Evolutionary conservation across 495 filamentous ascomycete species (phyloP), one percentile per base, ranked within the genome.

Genomic region (Hyaloscypha variabilis): DNA sequence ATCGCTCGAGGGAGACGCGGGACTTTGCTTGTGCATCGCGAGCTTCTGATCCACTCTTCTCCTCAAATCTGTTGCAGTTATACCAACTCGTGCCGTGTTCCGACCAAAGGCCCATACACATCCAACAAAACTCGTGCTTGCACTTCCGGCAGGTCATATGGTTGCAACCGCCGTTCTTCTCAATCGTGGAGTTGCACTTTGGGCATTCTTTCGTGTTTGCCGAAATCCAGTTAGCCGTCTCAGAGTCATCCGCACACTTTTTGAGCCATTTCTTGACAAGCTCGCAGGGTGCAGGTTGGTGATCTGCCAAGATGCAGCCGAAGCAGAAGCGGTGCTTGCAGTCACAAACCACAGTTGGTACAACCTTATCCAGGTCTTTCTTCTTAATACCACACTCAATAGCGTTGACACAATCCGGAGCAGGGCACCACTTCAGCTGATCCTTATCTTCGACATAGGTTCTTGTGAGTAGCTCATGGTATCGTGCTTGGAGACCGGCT

Each of bases 51-150:
- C 96, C 95, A 59, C 91, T 96, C 79, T 92, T 97, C 77, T 98
- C 95, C 73, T 98, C 95, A 73, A 90, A 99, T 6, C 95, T 83
- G 72, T 96, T 99, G 84, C 95, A 99, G 75, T 97, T 99, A 78
- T 99, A 99, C 95, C 95, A 99, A 78, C 93, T 97, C n/a, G 95
- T 98, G 63, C 95, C 95, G 72, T 99, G 95, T 75, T 99, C 95
- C 1, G 92, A 93, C 95, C 95, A 99, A 10, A 96, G 80, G 1
- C 95, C 95, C 95, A 99, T 99, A 76, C 95, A 99, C 88, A 99
- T 97, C 95, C 95, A 99, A 81, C 95, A 99, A 72, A 99, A 99
- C 75, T 99, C 95, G 73, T 98, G 90, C 72, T 95, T 94, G 81
- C 95, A 99, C 77, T 99, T 99, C 53, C 95, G 86, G 77, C 95